Conservation (phyloP, 371 early-diverging fungal species). For the Blakeslea trispora region DNA sequence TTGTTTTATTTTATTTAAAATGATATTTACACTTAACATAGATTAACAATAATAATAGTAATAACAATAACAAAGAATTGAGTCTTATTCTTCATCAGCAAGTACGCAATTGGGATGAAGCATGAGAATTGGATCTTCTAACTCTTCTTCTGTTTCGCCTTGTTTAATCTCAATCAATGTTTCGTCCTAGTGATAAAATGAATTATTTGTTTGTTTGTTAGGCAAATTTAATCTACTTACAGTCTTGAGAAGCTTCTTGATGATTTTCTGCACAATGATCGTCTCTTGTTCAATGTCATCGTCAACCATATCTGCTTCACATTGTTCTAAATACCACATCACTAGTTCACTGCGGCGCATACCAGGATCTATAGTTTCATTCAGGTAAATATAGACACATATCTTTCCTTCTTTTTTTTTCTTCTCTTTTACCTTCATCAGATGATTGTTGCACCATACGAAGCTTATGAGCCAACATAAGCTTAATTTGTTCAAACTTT, state of each 20-base stretch:
- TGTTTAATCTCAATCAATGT: constrained; percentile 53
- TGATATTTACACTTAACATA: too few relatives aligned
- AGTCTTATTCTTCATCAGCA: constrained; percentile 17
- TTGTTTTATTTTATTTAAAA: too few relatives aligned
- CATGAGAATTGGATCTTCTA: constrained; percentile 52
- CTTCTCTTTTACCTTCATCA: constrained; percentile 22
- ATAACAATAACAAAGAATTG: too few relatives aligned
- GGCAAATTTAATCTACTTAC: constrained; percentile 35
- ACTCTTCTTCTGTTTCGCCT: constrained; percentile 27
- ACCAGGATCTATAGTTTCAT: constrained; percentile 43
- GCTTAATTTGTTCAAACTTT: constrained; percentile 76
- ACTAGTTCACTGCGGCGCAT: constrained; percentile 75
- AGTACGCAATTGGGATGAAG: constrained; percentile 65
- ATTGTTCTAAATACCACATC: constrained; percentile 81
- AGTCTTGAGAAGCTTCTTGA: constrained; percentile 75
- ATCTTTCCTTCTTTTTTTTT: too few relatives aligned
- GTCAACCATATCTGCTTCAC: constrained; percentile 71
- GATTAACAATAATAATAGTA: too few relatives aligned
- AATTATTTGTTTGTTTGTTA: constrained; percentile 1
- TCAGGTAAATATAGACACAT: background rate
- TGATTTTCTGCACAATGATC: constrained; percentile 73
- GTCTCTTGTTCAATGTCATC: constrained; percentile 71
- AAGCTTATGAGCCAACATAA: constrained; percentile 71
- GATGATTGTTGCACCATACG: constrained; percentile 46
- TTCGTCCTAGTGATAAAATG: constrained; percentile 29